Conservation (phyloP, 345 rosid species). For the Salix dunnii region DNA sequence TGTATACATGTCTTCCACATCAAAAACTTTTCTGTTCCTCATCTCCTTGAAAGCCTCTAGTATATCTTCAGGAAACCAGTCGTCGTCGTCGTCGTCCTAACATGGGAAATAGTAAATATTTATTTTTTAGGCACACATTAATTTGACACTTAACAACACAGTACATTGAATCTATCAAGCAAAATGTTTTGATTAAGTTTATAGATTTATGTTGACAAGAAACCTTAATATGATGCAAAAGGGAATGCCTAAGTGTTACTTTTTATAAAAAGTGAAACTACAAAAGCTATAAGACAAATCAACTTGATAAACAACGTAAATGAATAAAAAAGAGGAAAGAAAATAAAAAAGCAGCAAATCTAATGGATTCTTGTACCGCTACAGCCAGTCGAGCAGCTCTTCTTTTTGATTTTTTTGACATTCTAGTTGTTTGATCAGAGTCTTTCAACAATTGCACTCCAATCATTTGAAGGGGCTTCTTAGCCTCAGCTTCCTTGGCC, state of each 20-base stretch:
- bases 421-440: conserved; percentile 47
- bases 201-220: not conserved
- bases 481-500: conserved; percentile 75
- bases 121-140: not conserved
- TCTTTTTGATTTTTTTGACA: conserved; percentile 60
- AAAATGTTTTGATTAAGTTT: not conserved
- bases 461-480: conserved; percentile 85
- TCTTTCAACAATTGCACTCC: conserved; percentile 93
- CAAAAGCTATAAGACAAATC: not conserved
- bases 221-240: not conserved
- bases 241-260: not conserved
- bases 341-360: not conserved
- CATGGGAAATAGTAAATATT: conserved; percentile 7
- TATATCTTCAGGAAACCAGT: conserved; percentile 87
- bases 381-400: conserved; percentile 53
- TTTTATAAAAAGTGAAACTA: no score
- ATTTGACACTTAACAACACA: not conserved
- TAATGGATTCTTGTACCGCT: conserved; percentile 44
- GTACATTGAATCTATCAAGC: not conserved
- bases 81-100: conserved; percentile 81
- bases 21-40: conserved; percentile 70
- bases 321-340: not conserved
- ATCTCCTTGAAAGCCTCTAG: conserved; percentile 86
- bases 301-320: not conserved
- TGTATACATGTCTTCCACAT: conserved; percentile 83